Conservation (phyloP, 2,329 filamentous ascomycete genomes). For the Exserohilum turcica region DNA sequence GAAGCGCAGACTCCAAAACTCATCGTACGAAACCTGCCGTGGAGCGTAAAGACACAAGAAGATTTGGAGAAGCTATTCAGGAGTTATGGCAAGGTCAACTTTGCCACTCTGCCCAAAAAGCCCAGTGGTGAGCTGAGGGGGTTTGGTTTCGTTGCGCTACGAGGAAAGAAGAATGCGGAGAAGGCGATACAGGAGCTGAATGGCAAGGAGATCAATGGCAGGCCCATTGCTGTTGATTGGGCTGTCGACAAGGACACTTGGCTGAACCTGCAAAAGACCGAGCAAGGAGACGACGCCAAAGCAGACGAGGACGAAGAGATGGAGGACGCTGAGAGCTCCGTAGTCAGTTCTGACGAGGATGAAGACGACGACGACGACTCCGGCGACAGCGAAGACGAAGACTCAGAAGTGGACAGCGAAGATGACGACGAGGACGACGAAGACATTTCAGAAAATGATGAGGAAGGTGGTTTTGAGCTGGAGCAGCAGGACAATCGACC, state of each 20-base stretch:
- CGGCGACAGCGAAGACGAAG: slow-evolving; percentile 39
- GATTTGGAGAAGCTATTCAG: slow-evolving; percentile 80
- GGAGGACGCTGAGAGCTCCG: slow-evolving; percentile 45
- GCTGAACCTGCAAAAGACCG: slow-evolving; percentile 63
- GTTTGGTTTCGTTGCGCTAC: slow-evolving; percentile 90
- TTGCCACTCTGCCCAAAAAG: slow-evolving; percentile 79
- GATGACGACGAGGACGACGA: slow-evolving; percentile 51
- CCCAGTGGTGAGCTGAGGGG: slow-evolving; percentile 72
- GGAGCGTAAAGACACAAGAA: slow-evolving; percentile 88
- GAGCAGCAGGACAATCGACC: slow-evolving; percentile 35
- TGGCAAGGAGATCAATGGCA: slow-evolving; percentile 85
- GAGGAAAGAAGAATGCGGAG: slow-evolving; percentile 88
- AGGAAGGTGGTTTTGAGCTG: slow-evolving; percentile 46
- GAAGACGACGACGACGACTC: slow-evolving; percentile 46
- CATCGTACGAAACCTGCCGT: slow-evolving; percentile 93
- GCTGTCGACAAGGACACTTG: slow-evolving; percentile 90
- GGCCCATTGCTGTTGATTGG: slow-evolving; percentile 92
- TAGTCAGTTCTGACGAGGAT: slow-evolving; percentile 47
- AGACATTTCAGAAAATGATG: slow-evolving; percentile 45
- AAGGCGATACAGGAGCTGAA: slow-evolving; percentile 84
- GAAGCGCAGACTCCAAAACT: slow-evolving; percentile 74
- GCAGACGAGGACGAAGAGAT: slow-evolving; percentile 49
- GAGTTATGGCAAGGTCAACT: slow-evolving; percentile 90
- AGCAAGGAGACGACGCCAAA: slow-evolving; percentile 45
- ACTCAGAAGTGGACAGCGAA: slow-evolving; percentile 25